Base-by-base conservation (phyloP, 441 rosid genomes). In the Eutrema salsugineum region DNA sequence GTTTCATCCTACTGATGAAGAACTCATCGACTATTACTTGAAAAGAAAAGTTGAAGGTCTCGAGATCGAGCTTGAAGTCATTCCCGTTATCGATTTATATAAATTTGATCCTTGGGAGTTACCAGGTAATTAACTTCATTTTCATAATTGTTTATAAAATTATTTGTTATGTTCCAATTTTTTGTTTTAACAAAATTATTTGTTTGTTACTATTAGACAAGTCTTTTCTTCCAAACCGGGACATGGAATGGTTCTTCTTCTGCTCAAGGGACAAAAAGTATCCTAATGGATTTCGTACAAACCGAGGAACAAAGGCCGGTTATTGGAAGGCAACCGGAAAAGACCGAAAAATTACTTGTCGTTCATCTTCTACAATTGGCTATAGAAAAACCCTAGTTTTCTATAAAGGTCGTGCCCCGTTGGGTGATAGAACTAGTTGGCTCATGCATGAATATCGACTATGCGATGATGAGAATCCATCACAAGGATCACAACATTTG, bases 301-400 rank as follows among this genome's bases (percentile, higher is more conserved):
- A 91, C 70, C 72, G 97, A 66, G 97, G 92, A 17, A 91, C 97
- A 0, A 80, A 84, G 12, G 86, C 79, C 24, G 97, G 97, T 11
- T 88, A 90, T 60, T 91, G 97, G 94, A 91, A 91, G 70, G 90
- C 93, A 32, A 89, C 95, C 1, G 95, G 95, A 11, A 89, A 89
- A 66, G 95, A 89, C 54, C 68, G 91, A 50, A 11, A 79, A 33
- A 83, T 89, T 2, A 79, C 60, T 9, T 87, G 93, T 55, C 80
- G 85, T 39, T 81, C 83, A 19, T 83, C 77, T 28, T 62, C 66
- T 42, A 68, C 83, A 0, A 83, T 79, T 1, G 95, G 95, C 3
- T 84, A 83, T 83, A 84, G 86, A 85, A 89, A 89, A 79, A 89
- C 95, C 0, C 80, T 89, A 81, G 92, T 89, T 30, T 89, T 86